Evolutionary conservation across 805 yeast species (phyloP), one percentile per base, ranked within the genome.

Genomic region (Ogataea kodamae): DNA sequence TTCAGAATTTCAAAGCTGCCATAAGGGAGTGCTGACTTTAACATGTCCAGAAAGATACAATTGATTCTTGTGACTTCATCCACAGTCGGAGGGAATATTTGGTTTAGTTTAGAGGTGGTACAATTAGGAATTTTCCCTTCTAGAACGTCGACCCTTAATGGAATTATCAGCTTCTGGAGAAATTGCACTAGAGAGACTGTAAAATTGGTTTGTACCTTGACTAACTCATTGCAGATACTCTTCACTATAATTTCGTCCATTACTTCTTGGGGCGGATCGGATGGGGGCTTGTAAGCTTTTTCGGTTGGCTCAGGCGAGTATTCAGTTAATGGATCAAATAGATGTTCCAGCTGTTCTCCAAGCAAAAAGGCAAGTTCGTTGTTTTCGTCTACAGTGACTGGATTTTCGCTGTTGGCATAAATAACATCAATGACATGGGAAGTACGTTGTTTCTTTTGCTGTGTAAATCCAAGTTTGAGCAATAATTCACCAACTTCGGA

Each of bases 61-160:
- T 89, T 89, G 23, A 90, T 80, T 50, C 97, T 70, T 8, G 95
- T 84, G 11, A 90, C 79, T 61, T 90, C 97, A 59, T 90, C 97
- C 12, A 90, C 82, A 0, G 97, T 90, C 1, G 97, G 97, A 3
- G 97, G 97, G 52, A 90, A 88, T 1, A 87, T 69, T 30, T 77
- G 68, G 56, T 90, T 89, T 20, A 89, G 67, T 45, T 77, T 76
- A 2, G 79, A 58, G 3, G 83, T 77, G 1, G 85, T 78, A 25
- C 75, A 54, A 8, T 68, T 68, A 3, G 70, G 64, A 5, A 78
- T 56, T 23, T 70, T 69, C 1, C 72, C 72, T 35, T 76, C 70
- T 20, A 86, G 57, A 1, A 82, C 87, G 37, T 70, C 69, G 10
- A 83, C 74, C 46, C 97, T 69, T 22, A 88, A 57, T 0, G 95